Conservation (phyloP, 768 basidiomycete genomes). For the Filobasidium floriforme region DNA sequence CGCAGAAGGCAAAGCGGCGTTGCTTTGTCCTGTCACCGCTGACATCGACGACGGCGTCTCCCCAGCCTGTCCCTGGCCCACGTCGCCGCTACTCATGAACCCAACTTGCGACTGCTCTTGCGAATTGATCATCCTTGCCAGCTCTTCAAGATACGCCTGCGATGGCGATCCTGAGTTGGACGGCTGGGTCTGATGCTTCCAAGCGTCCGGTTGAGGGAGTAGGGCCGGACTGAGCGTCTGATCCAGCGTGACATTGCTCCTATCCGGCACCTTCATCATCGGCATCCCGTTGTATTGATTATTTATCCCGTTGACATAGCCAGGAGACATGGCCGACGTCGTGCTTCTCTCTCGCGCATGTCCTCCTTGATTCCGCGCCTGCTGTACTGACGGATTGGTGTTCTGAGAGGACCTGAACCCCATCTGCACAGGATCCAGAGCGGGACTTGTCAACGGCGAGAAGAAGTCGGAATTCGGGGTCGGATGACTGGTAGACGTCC, state of each 20-base stretch:
- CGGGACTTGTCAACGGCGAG: slow-evolving; percentile 47
- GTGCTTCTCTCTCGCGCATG: slow-evolving; percentile 2
- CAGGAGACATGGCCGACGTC: slow-evolving; percentile 14
- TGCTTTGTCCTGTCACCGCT: slow-evolving; percentile 19
- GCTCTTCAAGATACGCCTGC: slow-evolving; percentile 17
- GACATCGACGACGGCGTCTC: too few relatives aligned
- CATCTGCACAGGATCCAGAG: slow-evolving; percentile 50
- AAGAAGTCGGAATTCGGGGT: slow-evolving; percentile 40
- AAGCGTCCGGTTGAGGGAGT: slow-evolving; percentile 27
- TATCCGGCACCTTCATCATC: neutral
- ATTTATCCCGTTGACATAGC: neutral
- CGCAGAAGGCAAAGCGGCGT: neutral
- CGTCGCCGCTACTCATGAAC: slow-evolving; percentile 15
- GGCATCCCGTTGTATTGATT: slow-evolving; percentile 2
- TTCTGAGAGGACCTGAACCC: slow-evolving; percentile 46
- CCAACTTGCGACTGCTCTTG: slow-evolving; percentile 16
- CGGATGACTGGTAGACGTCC: slow-evolving; percentile 21
- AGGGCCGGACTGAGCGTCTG: slow-evolving; percentile 42
- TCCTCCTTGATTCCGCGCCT: neutral
- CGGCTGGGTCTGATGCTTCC: slow-evolving; percentile 11
- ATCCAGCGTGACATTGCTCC: slow-evolving; percentile 35
- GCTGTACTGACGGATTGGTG: slow-evolving; percentile 47
- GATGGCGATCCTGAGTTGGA: neutral
- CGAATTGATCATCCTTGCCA: slow-evolving; percentile 18
- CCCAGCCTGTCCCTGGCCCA: slow-evolving; percentile 12